Percentiles rank a stretch among this genome's conserved stretches.
Conservation (phyloP, 2,329 filamentous ascomycete species). For the Trichoderma guizhouense region DNA sequence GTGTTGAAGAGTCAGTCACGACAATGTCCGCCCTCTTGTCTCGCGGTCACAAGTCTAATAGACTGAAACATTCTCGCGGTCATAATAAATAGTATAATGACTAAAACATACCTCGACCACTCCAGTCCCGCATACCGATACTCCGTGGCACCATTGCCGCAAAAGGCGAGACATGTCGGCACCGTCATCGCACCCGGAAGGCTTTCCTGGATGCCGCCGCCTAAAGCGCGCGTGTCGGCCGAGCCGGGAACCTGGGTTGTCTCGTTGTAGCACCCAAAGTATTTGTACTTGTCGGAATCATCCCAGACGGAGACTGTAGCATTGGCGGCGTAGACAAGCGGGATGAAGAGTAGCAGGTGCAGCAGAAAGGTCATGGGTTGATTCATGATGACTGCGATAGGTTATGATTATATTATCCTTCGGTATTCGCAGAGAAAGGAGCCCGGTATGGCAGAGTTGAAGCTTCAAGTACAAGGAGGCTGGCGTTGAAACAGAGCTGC, state of each 20-base stretch:
- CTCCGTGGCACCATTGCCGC: conserved; percentile 36
- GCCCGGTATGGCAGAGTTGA: not conserved
- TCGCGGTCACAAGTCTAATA: not conserved
- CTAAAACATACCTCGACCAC: conserved; percentile 42
- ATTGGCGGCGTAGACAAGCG: conserved; percentile 21
- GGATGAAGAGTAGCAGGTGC: conserved; percentile 15
- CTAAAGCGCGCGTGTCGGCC: conserved; percentile 45
- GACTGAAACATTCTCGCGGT: too few species aligned
- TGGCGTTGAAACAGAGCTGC: not conserved
- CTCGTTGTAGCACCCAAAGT: conserved; percentile 59
- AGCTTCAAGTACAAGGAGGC: not conserved
- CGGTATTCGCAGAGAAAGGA: not conserved
- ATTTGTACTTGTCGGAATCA: conserved; percentile 33
- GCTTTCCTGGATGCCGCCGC: conserved; percentile 40
- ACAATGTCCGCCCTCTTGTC: not conserved
- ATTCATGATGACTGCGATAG: not conserved
- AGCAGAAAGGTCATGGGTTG: not conserved
- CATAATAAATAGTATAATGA: too few species aligned
- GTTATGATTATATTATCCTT: not conserved
- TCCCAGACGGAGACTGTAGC: conserved; percentile 33
- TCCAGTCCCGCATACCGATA: conserved; percentile 54
- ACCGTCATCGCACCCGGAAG: conserved; percentile 49
- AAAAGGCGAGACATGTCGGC: conserved; percentile 49
- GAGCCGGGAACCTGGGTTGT: conserved; percentile 45
- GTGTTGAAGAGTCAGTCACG: not conserved